Percentiles rank a stretch among this genome's conserved stretches.
Conservation (phyloP, 1,139 yeast genomes). For the Taphrina confusa region DNA sequence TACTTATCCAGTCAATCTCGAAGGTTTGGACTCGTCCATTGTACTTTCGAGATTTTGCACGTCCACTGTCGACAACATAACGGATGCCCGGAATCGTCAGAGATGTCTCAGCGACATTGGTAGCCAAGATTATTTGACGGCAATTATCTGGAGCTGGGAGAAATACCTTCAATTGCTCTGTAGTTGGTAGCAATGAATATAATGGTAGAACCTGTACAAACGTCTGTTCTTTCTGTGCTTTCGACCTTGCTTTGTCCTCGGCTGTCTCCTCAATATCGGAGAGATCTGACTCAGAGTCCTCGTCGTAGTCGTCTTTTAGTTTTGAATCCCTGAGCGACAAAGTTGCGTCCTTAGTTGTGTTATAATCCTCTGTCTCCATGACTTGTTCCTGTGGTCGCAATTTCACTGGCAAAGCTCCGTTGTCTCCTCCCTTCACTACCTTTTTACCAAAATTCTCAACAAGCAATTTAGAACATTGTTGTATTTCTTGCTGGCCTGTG, state of each 20-base stretch:
- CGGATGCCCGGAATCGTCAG: conserved; percentile 94
- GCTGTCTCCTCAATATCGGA: conserved; percentile 50
- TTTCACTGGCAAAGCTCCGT: background rate
- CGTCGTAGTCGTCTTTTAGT: conserved; percentile 17
- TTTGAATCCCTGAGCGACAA: conserved; percentile 34
- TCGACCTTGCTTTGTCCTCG: conserved; percentile 72
- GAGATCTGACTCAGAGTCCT: conserved; percentile 43
- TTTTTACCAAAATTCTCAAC: conserved; percentile 14
- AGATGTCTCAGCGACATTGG: conserved; percentile 97
- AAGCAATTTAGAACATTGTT: conserved; percentile 62
- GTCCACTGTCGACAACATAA: conserved; percentile 93
- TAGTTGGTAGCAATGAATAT: conserved; percentile 86
- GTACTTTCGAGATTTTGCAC: conserved; percentile 82
- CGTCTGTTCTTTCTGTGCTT: conserved; percentile 42
- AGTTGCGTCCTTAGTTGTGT: conserved; percentile 61
- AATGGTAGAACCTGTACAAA: conserved; percentile 89
- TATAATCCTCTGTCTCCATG: conserved; percentile 82
- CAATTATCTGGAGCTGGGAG: conserved; percentile 80
- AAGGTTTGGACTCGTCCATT: conserved; percentile 87
- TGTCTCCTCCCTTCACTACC: background rate
- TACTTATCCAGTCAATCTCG: conserved; percentile 88
- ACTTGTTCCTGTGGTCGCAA: conserved; percentile 51
- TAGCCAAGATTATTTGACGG: conserved; percentile 88
- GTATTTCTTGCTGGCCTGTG: conserved; percentile 93
- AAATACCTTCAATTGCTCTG: conserved; percentile 92